These are phyloP conservation scores for Asterochloris erici DNA, from an alignment of 139 green algal genomes.

Conservation along the genomic window DNA sequence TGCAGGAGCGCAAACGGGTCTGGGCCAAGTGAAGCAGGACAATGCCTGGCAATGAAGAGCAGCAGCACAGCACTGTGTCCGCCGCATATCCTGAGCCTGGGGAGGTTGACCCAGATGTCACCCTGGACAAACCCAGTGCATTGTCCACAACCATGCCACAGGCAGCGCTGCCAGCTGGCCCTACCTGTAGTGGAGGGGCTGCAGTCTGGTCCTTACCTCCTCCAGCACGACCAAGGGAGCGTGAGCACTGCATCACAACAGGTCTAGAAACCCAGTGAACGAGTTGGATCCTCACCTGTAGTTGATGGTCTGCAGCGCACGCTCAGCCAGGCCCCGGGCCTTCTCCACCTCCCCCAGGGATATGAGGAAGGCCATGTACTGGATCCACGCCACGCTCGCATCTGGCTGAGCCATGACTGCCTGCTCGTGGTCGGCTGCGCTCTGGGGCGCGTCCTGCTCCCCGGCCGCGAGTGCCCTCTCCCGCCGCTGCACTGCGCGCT, in stretches of 20 bases:
- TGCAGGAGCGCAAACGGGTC: no score
- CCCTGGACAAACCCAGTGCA: no score
- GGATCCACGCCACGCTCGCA: constrained; percentile 87
- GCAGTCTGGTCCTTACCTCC: background rate
- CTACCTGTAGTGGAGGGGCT: background rate
- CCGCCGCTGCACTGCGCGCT: constrained; percentile 54
- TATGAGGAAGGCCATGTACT: constrained; percentile 93
- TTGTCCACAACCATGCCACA: no score
- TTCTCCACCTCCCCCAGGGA: constrained; percentile 70
- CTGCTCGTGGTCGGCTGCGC: constrained; percentile 75
- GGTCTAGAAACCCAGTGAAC: no score
- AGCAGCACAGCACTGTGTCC: no score
- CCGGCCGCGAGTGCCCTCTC: constrained; percentile 49
- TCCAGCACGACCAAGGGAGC: no score
- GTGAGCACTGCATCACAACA: no score
- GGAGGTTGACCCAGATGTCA: no score
- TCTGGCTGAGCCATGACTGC: constrained; percentile 69
- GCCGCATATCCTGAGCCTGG: no score
- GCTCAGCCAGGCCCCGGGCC: constrained; percentile 74
- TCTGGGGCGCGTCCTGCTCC: constrained; percentile 47
- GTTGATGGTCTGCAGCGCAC: constrained; percentile 83
- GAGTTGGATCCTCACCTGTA: constrained; percentile 37
- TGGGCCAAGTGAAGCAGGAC: no score
- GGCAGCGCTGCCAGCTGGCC: no score
- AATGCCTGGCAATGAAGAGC: no score